Percentiles rank a stretch among this genome's conserved stretches.
Evolutionary conservation across 2,329 filamentous ascomycete species (phyloP).

Genomic region (Clarireedia paspali): DNA sequence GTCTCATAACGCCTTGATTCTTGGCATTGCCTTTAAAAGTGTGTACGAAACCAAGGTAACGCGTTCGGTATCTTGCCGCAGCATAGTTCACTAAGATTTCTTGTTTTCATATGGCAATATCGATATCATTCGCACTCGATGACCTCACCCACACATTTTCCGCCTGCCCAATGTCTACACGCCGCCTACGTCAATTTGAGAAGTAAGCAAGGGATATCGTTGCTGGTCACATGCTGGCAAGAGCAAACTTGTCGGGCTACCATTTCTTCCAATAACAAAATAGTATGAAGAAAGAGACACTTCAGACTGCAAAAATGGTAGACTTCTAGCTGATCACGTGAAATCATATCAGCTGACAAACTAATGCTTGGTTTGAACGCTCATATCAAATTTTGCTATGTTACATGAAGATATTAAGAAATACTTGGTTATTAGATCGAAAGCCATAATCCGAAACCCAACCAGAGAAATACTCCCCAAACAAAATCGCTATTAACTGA

Average conservation of each 20-base stretch:
- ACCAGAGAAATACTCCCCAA: not conserved
- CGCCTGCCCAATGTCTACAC: not conserved
- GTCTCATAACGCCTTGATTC: not conserved
- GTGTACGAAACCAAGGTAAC: too few species aligned
- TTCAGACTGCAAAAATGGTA: too few species aligned
- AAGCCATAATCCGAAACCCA: not conserved
- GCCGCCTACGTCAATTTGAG: constrained; percentile 6
- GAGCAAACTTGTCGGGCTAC: not conserved
- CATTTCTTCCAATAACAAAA: not conserved
- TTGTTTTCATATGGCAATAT: not conserved
- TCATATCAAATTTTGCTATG: constrained; percentile 1
- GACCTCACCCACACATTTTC: not conserved
- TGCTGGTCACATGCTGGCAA: not conserved
- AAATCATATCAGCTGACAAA: too few species aligned
- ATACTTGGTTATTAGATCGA: too few species aligned
- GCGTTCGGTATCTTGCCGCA: too few species aligned
- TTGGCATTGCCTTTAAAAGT: too few species aligned
- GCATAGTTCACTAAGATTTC: not conserved
- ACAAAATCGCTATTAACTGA: constrained; percentile 2
- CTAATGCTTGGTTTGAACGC: too few species aligned
- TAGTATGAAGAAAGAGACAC: not conserved
- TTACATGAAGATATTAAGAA: not conserved
- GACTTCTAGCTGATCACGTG: too few species aligned
- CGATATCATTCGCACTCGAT: not conserved
- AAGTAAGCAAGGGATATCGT: not conserved